Evolutionary conservation across 2,329 filamentous ascomycete genomes (phyloP).

Genomic region (Elsinoe arachidis): DNA sequence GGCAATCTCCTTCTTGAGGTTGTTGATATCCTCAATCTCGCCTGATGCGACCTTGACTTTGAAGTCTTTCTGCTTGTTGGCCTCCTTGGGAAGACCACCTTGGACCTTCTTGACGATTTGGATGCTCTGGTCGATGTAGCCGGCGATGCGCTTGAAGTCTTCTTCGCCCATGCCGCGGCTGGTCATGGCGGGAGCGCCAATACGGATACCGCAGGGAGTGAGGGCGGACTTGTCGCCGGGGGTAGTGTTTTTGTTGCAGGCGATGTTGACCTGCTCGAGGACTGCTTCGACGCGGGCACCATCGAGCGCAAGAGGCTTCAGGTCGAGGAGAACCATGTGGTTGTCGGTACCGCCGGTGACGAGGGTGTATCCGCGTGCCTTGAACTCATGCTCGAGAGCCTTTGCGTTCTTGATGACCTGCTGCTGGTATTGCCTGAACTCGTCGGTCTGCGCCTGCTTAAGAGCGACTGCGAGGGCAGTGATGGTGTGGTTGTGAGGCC

Average conservation of each 20-base stretch:
- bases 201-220: conserved; percentile 87
- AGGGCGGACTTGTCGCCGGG: conserved; percentile 96
- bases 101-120: conserved; percentile 87
- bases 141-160: conserved; percentile 83
- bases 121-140: conserved; percentile 83
- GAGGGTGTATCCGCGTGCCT: conserved; percentile 74
- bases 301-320: conserved; percentile 82
- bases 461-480: conserved; percentile 88
- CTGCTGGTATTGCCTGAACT: conserved; percentile 89
- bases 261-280: conserved; percentile 95
- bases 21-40: conserved; percentile 70
- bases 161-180: conserved; percentile 85
- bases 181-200: conserved; percentile 96
- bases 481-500: conserved; percentile 98
- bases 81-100: conserved; percentile 77
- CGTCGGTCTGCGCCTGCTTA: conserved; percentile 80
- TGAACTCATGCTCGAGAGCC: conserved; percentile 71
- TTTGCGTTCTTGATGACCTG: conserved; percentile 87
- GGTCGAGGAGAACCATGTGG: conserved; percentile 86
- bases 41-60: conserved; percentile 80
- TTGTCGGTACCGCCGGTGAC: conserved; percentile 95
- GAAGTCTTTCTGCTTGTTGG: conserved; percentile 99
- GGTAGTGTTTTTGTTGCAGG: conserved; percentile 99
- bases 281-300: conserved; percentile 92
- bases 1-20: conserved; percentile 80